Conservation (phyloP, 202 grass and related monocot genomes). For the Carex sylvatica region DNA sequence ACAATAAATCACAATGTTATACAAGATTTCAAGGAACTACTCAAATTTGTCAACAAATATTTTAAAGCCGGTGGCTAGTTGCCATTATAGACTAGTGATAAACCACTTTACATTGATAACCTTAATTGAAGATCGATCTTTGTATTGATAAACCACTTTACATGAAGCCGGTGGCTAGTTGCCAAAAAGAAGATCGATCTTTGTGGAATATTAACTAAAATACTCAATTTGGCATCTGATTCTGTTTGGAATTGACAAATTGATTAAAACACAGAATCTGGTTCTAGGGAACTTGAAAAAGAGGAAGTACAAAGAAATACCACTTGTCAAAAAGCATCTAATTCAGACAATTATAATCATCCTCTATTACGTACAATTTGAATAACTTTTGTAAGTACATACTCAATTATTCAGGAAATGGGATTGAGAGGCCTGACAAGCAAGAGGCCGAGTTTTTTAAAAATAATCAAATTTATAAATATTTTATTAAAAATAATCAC, state of each 20-base stretch:
- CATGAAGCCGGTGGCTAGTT: too few species aligned
- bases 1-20: too few species aligned
- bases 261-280: neutral
- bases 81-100: too few species aligned
- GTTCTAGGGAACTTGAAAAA: neutral
- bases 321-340: neutral
- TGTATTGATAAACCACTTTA: too few species aligned
- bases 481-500: too few species aligned
- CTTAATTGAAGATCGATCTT: too few species aligned
- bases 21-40: too few species aligned
- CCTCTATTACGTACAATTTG: neutral
- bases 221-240: conserved; percentile 9
- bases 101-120: too few species aligned
- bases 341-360: neutral
- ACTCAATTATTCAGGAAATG: conserved; percentile 31
- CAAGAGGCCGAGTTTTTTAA: too few species aligned
- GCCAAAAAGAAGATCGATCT: neutral
- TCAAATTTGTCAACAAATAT: too few species aligned
- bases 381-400: neutral
- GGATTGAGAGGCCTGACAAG: conserved; percentile 58
- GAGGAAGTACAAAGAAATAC: neutral
- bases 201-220: neutral
- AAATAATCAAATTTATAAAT: too few species aligned
- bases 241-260: neutral
- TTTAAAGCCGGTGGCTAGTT: too few species aligned